These are phyloP conservation scores for Coniochaeta prunicola DNA, from an alignment of 2,329 filamentous ascomycete genomes.

Conservation along the genomic window DNA sequence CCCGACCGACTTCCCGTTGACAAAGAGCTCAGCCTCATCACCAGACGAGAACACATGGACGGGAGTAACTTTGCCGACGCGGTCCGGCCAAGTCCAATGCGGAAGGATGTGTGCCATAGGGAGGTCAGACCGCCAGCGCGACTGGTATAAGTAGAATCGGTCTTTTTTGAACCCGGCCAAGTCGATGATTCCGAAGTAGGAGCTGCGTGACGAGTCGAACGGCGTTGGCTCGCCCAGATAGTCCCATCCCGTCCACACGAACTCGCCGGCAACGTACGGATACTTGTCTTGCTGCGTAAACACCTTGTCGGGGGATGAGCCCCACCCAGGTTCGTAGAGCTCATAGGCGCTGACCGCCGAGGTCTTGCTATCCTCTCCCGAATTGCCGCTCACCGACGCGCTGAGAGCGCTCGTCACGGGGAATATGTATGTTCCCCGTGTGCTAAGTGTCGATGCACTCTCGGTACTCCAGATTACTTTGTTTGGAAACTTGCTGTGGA, in stretches of 20 bases:
- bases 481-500: slow-evolving; percentile 24
- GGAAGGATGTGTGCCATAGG: slow-evolving; percentile 46
- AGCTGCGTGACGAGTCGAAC: slow-evolving; percentile 34
- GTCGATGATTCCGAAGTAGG: slow-evolving; percentile 50
- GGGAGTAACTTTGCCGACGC: slow-evolving; percentile 38
- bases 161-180: slow-evolving; percentile 51
- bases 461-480: slow-evolving; percentile 39
- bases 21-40: slow-evolving; percentile 47
- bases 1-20: slow-evolving; percentile 41
- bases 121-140: slow-evolving; percentile 41
- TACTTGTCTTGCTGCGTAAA: slow-evolving; percentile 39
- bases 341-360: slow-evolving; percentile 42
- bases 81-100: slow-evolving; percentile 48
- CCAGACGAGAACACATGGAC: slow-evolving; percentile 46
- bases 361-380: slow-evolving; percentile 28
- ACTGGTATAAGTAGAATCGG: slow-evolving; percentile 46
- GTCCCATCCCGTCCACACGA: slow-evolving; percentile 22
- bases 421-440: slow-evolving; percentile 45
- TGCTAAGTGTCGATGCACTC: slow-evolving; percentile 36
- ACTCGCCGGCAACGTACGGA: slow-evolving; percentile 42
- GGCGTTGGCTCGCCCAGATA: slow-evolving; percentile 22
- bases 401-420: slow-evolving; percentile 31
- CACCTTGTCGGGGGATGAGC: slow-evolving; percentile 44
- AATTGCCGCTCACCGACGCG: slow-evolving; percentile 22
- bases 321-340: slow-evolving; percentile 38